Conservation (phyloP, 805 yeast genomes). For the Helenozyma rhizophorensis region DNA sequence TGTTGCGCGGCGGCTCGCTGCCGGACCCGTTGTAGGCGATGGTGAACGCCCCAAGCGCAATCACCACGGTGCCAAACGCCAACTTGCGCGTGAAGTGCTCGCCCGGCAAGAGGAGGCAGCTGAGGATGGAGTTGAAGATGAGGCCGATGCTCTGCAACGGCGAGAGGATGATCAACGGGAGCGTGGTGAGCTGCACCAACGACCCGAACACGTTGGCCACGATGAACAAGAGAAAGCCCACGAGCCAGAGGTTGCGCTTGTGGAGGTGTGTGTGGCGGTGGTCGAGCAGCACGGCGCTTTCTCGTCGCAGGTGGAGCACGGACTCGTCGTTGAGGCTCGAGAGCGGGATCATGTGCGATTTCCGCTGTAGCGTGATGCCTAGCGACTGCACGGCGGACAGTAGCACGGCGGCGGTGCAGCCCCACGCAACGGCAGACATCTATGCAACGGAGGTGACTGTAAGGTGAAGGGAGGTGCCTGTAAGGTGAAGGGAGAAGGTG, state of each 20-base stretch:
- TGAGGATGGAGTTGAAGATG: conserved; percentile 72
- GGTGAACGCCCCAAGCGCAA: conserved; percentile 68
- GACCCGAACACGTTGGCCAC: conserved; percentile 76
- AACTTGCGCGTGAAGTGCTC: conserved; percentile 63
- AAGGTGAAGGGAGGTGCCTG: too few species aligned
- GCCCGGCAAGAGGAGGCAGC: conserved; percentile 61
- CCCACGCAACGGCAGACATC: conserved; percentile 25
- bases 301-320: conserved; percentile 9
- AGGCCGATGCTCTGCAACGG: conserved; percentile 85
- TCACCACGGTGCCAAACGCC: conserved; percentile 60
- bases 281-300: conserved; percentile 1
- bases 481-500: too few species aligned
- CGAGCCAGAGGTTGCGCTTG: conserved; percentile 63
- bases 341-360: conserved; percentile 52
- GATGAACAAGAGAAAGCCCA: conserved; percentile 69
- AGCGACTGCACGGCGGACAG: conserved; percentile 78
- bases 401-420: conserved; percentile 65
- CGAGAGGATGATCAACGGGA: conserved; percentile 74
- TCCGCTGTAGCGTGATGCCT: conserved; percentile 78
- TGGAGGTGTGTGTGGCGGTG: conserved; percentile 25
- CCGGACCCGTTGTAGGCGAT: conserved; percentile 66
- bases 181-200: conserved; percentile 74
- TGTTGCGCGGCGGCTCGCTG: conserved; percentile 19
- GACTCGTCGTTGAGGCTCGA: conserved; percentile 10
- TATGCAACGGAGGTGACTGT: too few species aligned